Base-by-base conservation (phyloP, 345 rosid species). In the Turnera subulata region DNA sequence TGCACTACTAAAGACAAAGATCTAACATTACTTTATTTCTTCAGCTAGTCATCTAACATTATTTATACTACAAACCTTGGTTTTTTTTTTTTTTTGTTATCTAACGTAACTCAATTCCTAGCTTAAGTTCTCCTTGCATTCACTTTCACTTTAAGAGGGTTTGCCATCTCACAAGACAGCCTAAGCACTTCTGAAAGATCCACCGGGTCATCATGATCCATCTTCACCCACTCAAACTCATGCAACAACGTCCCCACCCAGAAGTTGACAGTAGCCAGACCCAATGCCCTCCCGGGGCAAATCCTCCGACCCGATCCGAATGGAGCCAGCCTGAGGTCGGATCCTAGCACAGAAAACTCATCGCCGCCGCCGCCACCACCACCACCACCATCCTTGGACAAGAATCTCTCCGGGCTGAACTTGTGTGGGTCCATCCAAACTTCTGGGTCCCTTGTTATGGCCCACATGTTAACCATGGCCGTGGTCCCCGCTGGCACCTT, bases 381-480 rank as follows among this genome's bases (percentile, higher is more conserved):
- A 10, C 39, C 61, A 10, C 39, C 22, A 4, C 18, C 50, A 4
- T 63, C 51, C 8, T 23, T 43, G 6, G 37, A 9, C 53, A 70
- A 16, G 39, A 82, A 82, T 59, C 87, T 69, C 61, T 82, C 77
- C 0, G 84, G 84, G 52, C 0, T 5, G 62, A 76, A 82, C 53
- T 38, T 43, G 11, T 67, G 52, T 0, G 86, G 81, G 63, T 81
- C 74, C 45, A 0, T 60, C 79, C 82, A 81, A 3, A 78, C 53
- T 1, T 66, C 17, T 2, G 81, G 83, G 71, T 81, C 83, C 69
- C 79, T 13, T 16, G 65, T 62, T 62, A 82, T 82, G 73, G 84
- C 87, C 87, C 87, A 82, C 78, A 82, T 82, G 62, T 82, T 82
- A 19, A 82, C 84, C 80, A 82, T 82, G 0, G 84, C 80, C 1